Evolutionary conservation across 257 asterid species (phyloP), one percentile per base, ranked within the genome.

Genomic region (Schizonepeta tenuifolia): DNA sequence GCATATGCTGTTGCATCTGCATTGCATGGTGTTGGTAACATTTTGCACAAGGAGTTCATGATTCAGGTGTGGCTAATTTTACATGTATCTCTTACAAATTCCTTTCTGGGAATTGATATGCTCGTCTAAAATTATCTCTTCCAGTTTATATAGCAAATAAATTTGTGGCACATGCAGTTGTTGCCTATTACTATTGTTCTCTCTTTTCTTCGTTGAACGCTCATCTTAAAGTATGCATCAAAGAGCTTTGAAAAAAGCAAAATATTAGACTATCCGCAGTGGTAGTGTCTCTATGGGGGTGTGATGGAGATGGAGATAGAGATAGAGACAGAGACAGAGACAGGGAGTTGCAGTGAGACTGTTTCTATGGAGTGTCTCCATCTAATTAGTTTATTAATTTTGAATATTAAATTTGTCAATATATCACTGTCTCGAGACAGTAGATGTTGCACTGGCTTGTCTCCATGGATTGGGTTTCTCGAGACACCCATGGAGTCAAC

Each of bases 1-100:
- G 98, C 86, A 5, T 91, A 94, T 80, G 97, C 98, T 58, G 91
- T 88, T 73, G 85, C 97, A 58, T 91, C 98, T 33, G 97, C 98
- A 31, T 74, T 86, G 53, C 98, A 94, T 66, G 88, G 88, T 21
- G 96, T 94, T 36, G 85, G 89, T 49, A 89, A 94, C 83, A 82
- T 89, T 70, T 81, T 91, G 70, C 69, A 85, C 93, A 91, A 91
- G 85, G 96, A 94, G 72, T 94, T 94, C 83, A 91, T 94, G 98
- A 89, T 94, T 85, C 97, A 90, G 97, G 97, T 93, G n/a, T 24
- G 71, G 36, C 26, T 24, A 57, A 55, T 57, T 57, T 73, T 73
- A 14, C 55, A 53, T 10, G 24, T 17, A n/a, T 65, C 68, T 24
- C 44, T 28, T 22, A 20, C 17, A 26, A 49, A 18, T 58, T 53